phyloP scores from a whole-genome alignment of 2,329 filamentous ascomycete genomes.

The Dothideomycetes sp. region DNA sequence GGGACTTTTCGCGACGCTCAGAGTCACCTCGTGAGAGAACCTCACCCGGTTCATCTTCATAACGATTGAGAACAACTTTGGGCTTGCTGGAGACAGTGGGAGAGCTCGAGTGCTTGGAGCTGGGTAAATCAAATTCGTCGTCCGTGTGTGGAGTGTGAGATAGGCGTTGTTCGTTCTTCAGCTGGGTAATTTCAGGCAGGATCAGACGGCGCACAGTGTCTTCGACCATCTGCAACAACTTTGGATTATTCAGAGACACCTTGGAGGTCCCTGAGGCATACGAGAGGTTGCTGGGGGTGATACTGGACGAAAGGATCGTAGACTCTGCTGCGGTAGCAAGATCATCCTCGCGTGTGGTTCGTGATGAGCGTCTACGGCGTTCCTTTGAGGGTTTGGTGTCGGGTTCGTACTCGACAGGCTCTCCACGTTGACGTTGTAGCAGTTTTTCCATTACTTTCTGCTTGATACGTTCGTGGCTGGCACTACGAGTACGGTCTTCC shows the following conservation, averaged over 20 bases:
- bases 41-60: slow-evolving; percentile 50
- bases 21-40: slow-evolving; percentile 47
- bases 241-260: slow-evolving; percentile 78
- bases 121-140: slow-evolving; percentile 40
- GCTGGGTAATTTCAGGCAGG: slow-evolving; percentile 78
- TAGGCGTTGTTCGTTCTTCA: slow-evolving; percentile 83
- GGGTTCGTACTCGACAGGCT: slow-evolving; percentile 29
- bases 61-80: slow-evolving; percentile 50
- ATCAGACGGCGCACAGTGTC: slow-evolving; percentile 86
- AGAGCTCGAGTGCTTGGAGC: slow-evolving; percentile 53
- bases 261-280: slow-evolving; percentile 48
- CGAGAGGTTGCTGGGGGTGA: slow-evolving; percentile 48
- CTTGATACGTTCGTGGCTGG: slow-evolving; percentile 57
- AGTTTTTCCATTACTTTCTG: slow-evolving; percentile 63
- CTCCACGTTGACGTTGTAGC: slow-evolving; percentile 40
- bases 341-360: slow-evolving; percentile 44
- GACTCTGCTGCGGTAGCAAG: slow-evolving; percentile 48
- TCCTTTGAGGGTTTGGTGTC: slow-evolving; percentile 24
- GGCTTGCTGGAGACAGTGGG: slow-evolving; percentile 51
- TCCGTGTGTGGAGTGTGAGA: slow-evolving; percentile 53
- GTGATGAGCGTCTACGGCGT: slow-evolving; percentile 30
- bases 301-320: slow-evolving; percentile 51
- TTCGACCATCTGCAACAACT: slow-evolving; percentile 81
- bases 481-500: slow-evolving; percentile 51
- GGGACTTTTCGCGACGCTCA: slow-evolving; percentile 40